phyloP scores from a whole-genome alignment of 768 basidiomycete genomes.

The Suillus paluster region DNA sequence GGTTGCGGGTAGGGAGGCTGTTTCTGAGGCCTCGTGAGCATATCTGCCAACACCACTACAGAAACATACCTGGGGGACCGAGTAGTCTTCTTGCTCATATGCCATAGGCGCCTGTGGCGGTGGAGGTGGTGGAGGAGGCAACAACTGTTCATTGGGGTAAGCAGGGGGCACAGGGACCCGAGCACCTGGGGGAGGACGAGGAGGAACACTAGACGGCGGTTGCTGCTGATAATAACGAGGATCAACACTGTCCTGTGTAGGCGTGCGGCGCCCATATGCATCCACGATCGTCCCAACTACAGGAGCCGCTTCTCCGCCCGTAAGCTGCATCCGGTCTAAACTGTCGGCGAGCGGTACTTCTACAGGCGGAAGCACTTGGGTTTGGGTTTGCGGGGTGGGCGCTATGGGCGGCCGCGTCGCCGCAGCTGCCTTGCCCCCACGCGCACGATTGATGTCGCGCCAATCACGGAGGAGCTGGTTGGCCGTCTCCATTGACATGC shows the following conservation, averaged over 20 bases:
- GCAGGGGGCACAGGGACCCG: slow-evolving; percentile 40
- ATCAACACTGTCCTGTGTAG: slow-evolving; percentile 42
- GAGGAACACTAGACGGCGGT: slow-evolving; percentile 36
- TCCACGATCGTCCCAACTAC: slow-evolving; percentile 23
- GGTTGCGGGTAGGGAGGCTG: slow-evolving; percentile 31
- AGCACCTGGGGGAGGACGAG: slow-evolving; percentile 43
- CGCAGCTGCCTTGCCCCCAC: slow-evolving; percentile 52
- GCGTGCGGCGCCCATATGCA: slow-evolving; percentile 27
- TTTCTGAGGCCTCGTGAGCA: slow-evolving; percentile 17
- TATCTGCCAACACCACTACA: background rate
- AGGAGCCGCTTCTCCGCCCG: slow-evolving; percentile 41
- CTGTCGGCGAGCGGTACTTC: slow-evolving; percentile 37
- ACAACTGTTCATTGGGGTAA: slow-evolving; percentile 37
- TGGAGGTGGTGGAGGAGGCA: slow-evolving; percentile 25
- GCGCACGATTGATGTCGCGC: slow-evolving; percentile 84
- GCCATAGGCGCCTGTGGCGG: slow-evolving; percentile 13
- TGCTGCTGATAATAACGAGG: slow-evolving; percentile 45
- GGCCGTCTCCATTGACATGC: slow-evolving; percentile 99
- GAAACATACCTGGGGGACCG: slow-evolving; percentile 25
- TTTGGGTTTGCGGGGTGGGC: slow-evolving; percentile 34
- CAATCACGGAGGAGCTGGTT: slow-evolving; percentile 90
- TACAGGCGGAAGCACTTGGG: slow-evolving; percentile 36
- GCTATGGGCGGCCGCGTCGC: slow-evolving; percentile 41
- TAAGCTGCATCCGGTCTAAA: slow-evolving; percentile 54
- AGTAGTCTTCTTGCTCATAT: slow-evolving; percentile 37